A percentile compares a stretch with the other conserved stretches of the same genome.
phyloP scores from a whole-genome alignment of 2,329 filamentous ascomycete species.

The Colletotrichum zoysiae region DNA sequence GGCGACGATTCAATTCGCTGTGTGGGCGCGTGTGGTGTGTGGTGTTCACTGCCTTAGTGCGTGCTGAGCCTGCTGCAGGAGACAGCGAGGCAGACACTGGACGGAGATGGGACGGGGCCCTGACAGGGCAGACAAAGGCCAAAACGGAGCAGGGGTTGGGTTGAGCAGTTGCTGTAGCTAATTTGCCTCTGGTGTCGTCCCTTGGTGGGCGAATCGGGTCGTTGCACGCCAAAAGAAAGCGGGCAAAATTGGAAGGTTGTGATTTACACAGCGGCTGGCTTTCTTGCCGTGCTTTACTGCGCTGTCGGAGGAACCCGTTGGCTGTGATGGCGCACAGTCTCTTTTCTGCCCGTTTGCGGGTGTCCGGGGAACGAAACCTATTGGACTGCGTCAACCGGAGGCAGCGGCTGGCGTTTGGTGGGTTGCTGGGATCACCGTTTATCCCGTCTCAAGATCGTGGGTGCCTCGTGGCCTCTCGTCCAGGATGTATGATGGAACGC shows the following conservation, averaged over 20 bases:
- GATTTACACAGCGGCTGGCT: slow-evolving; percentile 21
- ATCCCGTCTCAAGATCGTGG: slow-evolving; percentile 38
- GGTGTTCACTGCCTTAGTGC: slow-evolving; percentile 47
- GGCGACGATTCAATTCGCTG: slow-evolving; percentile 48
- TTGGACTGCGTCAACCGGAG: neutral
- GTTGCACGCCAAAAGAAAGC: slow-evolving; percentile 37
- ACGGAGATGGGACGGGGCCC: slow-evolving; percentile 24
- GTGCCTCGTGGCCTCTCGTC: slow-evolving; percentile 41
- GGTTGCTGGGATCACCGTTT: slow-evolving; percentile 35
- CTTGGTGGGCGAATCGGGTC: slow-evolving; percentile 23
- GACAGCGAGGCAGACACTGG: slow-evolving; percentile 38
- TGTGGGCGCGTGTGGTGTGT: slow-evolving; percentile 49
- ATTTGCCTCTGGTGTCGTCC: slow-evolving; percentile 33
- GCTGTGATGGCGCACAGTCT: slow-evolving; percentile 25
- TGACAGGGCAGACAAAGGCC: slow-evolving; percentile 21
- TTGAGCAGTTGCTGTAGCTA: slow-evolving; percentile 24
- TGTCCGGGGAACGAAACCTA: slow-evolving; percentile 20
- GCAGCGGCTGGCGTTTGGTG: slow-evolving; percentile 32
- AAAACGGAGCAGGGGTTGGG: slow-evolving; percentile 19
- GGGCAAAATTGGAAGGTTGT: slow-evolving; percentile 36
- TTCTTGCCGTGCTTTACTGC: slow-evolving; percentile 21
- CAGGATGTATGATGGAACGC: slow-evolving; percentile 20
- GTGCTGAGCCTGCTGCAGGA: slow-evolving; percentile 47
- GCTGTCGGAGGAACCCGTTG: slow-evolving; percentile 24
- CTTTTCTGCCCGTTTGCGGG: slow-evolving; percentile 12